These are phyloP conservation scores for Fusarium begoniae DNA, from an alignment of 2,329 filamentous ascomycete genomes.

Conservation along the genomic window DNA sequence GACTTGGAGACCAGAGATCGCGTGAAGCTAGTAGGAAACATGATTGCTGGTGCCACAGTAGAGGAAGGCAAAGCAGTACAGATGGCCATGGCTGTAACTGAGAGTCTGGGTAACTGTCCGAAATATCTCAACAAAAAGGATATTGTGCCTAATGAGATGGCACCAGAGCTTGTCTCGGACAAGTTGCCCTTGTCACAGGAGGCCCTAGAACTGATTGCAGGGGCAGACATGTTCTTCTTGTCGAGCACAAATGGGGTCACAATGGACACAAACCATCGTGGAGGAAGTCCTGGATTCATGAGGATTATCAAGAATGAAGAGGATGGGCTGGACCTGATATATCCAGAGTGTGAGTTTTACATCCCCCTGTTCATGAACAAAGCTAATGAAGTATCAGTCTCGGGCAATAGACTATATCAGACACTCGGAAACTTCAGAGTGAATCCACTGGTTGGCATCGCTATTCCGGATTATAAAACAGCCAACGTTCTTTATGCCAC, in stretches of 20 bases:
- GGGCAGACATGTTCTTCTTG: conserved; percentile 81
- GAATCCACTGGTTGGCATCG: conserved; percentile 74
- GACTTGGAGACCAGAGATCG: conserved; percentile 65
- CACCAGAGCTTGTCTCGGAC: conserved; percentile 59
- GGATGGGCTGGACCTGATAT: conserved; percentile 64
- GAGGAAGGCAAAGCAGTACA: conserved; percentile 52
- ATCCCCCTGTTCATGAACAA: not conserved
- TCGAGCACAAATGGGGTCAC: conserved; percentile 70
- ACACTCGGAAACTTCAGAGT: conserved; percentile 79
- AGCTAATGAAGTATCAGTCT: conserved; percentile 54
- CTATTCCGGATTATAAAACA: conserved; percentile 77
- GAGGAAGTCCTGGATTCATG: conserved; percentile 78
- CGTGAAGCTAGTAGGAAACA: conserved; percentile 76
- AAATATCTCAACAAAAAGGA: conserved; percentile 85
- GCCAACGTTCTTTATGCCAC: conserved; percentile 80
- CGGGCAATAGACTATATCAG: conserved; percentile 85
- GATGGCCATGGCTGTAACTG: conserved; percentile 74
- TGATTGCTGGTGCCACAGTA: conserved; percentile 70
- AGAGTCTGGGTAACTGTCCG: conserved; percentile 83
- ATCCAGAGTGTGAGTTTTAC: conserved; percentile 72
- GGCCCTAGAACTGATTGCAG: conserved; percentile 67
- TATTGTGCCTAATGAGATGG: conserved; percentile 59
- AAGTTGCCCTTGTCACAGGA: conserved; percentile 57
- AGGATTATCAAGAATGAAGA: conserved; percentile 69
- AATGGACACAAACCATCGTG: conserved; percentile 88